Evolutionary conservation across 2,329 filamentous ascomycete species (phyloP).

Genomic region (Penicillium sp.): DNA sequence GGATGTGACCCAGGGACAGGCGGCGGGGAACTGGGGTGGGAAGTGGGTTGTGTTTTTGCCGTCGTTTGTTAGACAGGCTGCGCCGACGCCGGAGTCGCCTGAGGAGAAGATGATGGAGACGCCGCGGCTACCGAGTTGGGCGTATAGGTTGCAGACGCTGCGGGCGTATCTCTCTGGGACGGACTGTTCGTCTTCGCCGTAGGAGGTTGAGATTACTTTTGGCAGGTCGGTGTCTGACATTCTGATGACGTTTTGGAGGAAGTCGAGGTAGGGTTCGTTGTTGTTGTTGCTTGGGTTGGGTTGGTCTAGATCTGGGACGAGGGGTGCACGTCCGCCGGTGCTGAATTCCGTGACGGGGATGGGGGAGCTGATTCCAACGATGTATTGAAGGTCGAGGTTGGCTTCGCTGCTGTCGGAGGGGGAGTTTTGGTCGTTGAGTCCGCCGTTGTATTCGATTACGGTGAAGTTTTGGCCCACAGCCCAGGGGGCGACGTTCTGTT

Average conservation of each 20-base stretch:
- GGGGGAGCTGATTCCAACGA: slow-evolving; percentile 43
- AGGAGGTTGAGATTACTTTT: slow-evolving; percentile 41
- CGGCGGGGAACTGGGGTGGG: slow-evolving; percentile 41
- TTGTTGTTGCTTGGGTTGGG: slow-evolving; percentile 39
- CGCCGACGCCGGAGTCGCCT: slow-evolving; percentile 47
- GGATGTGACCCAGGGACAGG: slow-evolving; percentile 39
- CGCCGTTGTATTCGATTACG: slow-evolving; percentile 43
- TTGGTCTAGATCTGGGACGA: slow-evolving; percentile 48
- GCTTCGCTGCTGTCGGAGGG: slow-evolving; percentile 44
- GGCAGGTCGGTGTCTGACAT: slow-evolving; percentile 28
- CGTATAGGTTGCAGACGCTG: slow-evolving; percentile 42
- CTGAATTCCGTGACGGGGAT: slow-evolving; percentile 46
- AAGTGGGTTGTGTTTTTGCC: slow-evolving; percentile 38
- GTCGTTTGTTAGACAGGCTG: slow-evolving; percentile 33
- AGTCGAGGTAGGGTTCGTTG: slow-evolving; percentile 46
- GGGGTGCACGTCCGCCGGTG: slow-evolving; percentile 44
- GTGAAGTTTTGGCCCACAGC: slow-evolving; percentile 44
- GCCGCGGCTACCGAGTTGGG: slow-evolving; percentile 50
- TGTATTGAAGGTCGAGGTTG: slow-evolving; percentile 51
- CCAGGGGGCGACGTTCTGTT: slow-evolving; percentile 36
- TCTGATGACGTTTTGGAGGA: slow-evolving; percentile 33
- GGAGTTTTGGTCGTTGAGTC: slow-evolving; percentile 35
- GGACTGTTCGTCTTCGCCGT: slow-evolving; percentile 37
- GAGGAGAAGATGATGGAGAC: slow-evolving; percentile 48
- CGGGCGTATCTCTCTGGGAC: slow-evolving; percentile 36